A percentile compares a stretch with the other conserved stretches of the same genome.
These are phyloP conservation scores for Termitomyces sp. DNA, from an alignment of 768 basidiomycete genomes.

Conservation along the genomic window DNA sequence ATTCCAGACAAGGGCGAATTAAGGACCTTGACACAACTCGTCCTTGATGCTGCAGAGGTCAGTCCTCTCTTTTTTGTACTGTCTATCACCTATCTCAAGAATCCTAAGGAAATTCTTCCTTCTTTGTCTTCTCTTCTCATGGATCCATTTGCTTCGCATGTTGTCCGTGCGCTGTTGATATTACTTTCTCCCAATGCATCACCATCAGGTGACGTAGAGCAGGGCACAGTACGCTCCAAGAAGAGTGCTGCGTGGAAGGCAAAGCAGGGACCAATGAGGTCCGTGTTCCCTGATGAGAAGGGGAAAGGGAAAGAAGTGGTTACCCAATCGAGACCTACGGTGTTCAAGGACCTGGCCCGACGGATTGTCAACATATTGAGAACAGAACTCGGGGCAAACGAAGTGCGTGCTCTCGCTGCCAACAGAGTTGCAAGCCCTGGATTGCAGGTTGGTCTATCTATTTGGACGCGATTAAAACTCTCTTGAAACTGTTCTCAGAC, in stretches of 20 bases:
- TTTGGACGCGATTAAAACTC: slow-evolving; percentile 9
- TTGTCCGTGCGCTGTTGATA: slow-evolving; percentile 72
- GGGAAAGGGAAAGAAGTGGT: slow-evolving; percentile 28
- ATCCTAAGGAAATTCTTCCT: slow-evolving; percentile 63
- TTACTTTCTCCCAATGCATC: slow-evolving; percentile 65
- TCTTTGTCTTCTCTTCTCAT: slow-evolving; percentile 60
- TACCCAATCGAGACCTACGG: slow-evolving; percentile 30
- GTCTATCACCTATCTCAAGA: background rate
- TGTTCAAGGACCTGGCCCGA: slow-evolving; percentile 43
- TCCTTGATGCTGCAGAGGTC: slow-evolving; percentile 64
- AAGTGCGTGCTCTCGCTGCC: slow-evolving; percentile 71
- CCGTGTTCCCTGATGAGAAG: slow-evolving; percentile 55
- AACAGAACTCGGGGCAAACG: slow-evolving; percentile 56
- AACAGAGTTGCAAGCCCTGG: slow-evolving; percentile 75
- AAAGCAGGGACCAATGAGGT: slow-evolving; percentile 76
- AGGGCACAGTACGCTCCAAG: slow-evolving; percentile 66
- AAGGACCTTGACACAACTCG: slow-evolving; percentile 55
- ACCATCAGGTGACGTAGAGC: slow-evolving; percentile 28
- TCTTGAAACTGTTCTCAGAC: slow-evolving; percentile 41
- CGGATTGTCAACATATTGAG: slow-evolving; percentile 48
- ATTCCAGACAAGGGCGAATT: slow-evolving; percentile 59
- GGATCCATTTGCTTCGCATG: slow-evolving; percentile 90
- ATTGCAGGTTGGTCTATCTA: slow-evolving; percentile 48
- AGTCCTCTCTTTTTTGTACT: slow-evolving; percentile 14
- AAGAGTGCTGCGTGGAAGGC: slow-evolving; percentile 81